These are phyloP conservation scores for Apiotrichum mycotoxinovorans DNA, from an alignment of 1,284 basidiomycete species.

Conservation along the genomic window DNA sequence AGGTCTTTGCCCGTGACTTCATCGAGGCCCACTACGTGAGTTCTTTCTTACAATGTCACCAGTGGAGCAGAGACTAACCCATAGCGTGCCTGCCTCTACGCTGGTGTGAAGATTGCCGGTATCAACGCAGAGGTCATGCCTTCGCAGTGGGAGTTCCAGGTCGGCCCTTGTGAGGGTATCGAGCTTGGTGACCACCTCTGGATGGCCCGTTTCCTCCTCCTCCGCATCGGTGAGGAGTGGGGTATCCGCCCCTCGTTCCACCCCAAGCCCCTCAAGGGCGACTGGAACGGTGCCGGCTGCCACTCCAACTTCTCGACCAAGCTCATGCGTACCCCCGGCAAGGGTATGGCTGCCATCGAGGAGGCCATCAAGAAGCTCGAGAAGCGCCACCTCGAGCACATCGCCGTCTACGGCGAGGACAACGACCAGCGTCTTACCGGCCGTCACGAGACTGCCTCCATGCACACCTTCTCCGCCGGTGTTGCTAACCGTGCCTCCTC, in stretches of 20 bases:
- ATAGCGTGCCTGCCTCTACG: slow-evolving; percentile 73
- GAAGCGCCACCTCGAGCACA: slow-evolving; percentile 82
- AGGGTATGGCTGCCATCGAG: slow-evolving; percentile 89
- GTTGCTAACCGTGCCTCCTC: slow-evolving; percentile 95
- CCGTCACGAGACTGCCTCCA: slow-evolving; percentile 92
- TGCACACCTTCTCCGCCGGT: slow-evolving; percentile 86
- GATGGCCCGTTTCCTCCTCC: slow-evolving; percentile 91
- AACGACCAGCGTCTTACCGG: slow-evolving; percentile 92
- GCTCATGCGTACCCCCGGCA: slow-evolving; percentile 82
- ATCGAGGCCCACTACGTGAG: slow-evolving; percentile 92
- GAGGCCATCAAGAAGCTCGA: slow-evolving; percentile 86
- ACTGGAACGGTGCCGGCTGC: slow-evolving; percentile 99
- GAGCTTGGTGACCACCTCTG: slow-evolving; percentile 98
- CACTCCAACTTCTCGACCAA: slow-evolving; percentile 93
- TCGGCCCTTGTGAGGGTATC: slow-evolving; percentile 96
- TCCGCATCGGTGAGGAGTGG: slow-evolving; percentile 97
- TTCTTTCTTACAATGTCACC: not conserved
- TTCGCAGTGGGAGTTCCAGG: slow-evolving; percentile 99
- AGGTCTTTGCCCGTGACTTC: slow-evolving; percentile 97
- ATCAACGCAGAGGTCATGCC: slow-evolving; percentile 99
- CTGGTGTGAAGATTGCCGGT: slow-evolving; percentile 96
- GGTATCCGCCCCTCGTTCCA: slow-evolving; percentile 92
- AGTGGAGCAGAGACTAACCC: slow-evolving; percentile 2
- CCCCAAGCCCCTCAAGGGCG: slow-evolving; percentile 94
- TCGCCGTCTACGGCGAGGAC: slow-evolving; percentile 94